Evolutionary conservation across 1,139 yeast species (phyloP), one percentile per base, ranked within the genome.

Genomic region (Magnusiomyces suaveolens): DNA sequence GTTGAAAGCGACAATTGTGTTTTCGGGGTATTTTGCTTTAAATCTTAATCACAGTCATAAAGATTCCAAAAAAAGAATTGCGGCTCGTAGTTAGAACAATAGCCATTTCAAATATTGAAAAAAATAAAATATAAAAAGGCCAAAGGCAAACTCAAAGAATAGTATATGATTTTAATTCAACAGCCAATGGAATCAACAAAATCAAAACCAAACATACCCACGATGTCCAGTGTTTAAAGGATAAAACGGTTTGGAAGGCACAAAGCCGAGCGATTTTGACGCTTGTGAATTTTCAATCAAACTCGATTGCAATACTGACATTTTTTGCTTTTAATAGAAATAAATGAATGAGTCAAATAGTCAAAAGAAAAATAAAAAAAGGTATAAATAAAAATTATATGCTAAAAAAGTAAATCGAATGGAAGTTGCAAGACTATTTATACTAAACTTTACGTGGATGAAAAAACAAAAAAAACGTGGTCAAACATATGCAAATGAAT

Each of bases 1-100:
- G 21, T 79, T 72, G 68, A 87, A 87, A 1, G 95, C 89, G 1
- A 73, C 64, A 20, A 88, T 61, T 2, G 96, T 85, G 68, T 90
- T 90, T 65, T 90, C 97, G 2, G 95, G 87, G 62, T 71, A 84
- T 54, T 75, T 71, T 38, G 79, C 80, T 56, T 84, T 82, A 69
- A 73, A 84, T 2, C 72, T 46, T 21, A 33, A 24, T 44, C 4
- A 29, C 18, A n/a, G 20, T 6, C 8, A 20, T 10, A 6, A 41
- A 38, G 18, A 12, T 29, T 29, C 6, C 12, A 12, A 29, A 29
- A 6, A 29, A 6, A 29, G 12, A 29, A 8, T 6, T 29, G 36
- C 36, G 36, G 36, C 36, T 29, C 36, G 12, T 8, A 29, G 36
- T 29, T 29, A 29, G 36, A 8, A n/a, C n/a, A n/a, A n/a, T n/a